phyloP scores from a whole-genome alignment of 106 monocot genomes.

The Allium fistulosum region DNA sequence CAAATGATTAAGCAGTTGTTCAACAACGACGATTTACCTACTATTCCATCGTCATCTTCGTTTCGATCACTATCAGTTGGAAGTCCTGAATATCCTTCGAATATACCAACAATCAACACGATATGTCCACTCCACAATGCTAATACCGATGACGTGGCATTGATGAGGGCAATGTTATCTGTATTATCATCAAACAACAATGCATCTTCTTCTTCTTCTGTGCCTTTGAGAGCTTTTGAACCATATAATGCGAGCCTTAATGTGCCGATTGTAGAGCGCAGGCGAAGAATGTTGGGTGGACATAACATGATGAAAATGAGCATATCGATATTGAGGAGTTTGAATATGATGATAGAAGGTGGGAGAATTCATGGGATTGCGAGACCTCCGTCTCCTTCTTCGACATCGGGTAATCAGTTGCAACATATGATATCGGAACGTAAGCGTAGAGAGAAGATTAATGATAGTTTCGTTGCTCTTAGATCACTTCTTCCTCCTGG shows the following conservation, averaged over 20 bases:
- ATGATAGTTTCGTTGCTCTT: constrained; percentile 59
- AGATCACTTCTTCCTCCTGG: constrained; percentile 55
- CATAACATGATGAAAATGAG: constrained; percentile 61
- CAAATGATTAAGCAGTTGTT: constrained; percentile 35
- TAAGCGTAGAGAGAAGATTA: constrained; percentile 64
- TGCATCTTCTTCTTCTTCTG: constrained; percentile 11
- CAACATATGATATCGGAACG: constrained; percentile 86
- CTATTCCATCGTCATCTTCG: constrained; percentile 56
- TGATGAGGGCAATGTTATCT: constrained; percentile 54
- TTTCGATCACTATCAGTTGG: constrained; percentile 38
- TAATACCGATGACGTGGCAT: constrained; percentile 37
- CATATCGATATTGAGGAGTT: constrained; percentile 27
- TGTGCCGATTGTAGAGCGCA: background rate
- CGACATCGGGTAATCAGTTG: constrained; percentile 27
- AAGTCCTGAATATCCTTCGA: constrained; percentile 51
- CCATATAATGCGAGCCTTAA: constrained; percentile 26
- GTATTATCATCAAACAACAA: constrained; percentile 45
- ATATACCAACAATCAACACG: constrained; percentile 13
- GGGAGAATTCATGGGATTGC: background rate
- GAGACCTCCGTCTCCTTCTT: background rate
- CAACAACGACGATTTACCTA: constrained; percentile 7
- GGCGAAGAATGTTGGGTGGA: background rate
- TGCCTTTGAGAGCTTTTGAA: constrained; percentile 29
- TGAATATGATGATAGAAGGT: constrained; percentile 7
- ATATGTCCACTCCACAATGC: constrained; percentile 17